Evolutionary conservation across 495 filamentous ascomycete species (phyloP).

Genomic region (Podospora didyma): DNA sequence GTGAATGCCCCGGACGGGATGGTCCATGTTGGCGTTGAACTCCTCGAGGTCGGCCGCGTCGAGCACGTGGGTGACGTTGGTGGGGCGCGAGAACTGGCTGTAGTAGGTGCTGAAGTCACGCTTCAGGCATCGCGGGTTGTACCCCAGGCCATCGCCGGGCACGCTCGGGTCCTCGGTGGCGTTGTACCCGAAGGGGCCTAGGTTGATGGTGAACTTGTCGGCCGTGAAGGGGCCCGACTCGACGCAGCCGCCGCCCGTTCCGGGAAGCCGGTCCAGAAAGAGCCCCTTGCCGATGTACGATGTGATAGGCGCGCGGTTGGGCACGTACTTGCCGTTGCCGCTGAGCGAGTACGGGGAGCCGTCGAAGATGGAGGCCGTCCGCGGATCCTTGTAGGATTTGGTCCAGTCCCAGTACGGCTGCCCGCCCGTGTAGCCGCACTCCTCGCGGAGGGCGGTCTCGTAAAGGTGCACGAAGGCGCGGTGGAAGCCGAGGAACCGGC

Average conservation of each 20-base stretch:
- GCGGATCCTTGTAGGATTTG: background rate
- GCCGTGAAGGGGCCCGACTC: slow-evolving; percentile 1
- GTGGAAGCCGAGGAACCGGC: slow-evolving; percentile 57
- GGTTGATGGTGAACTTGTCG: slow-evolving; percentile 41
- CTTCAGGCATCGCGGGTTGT: slow-evolving; percentile 11
- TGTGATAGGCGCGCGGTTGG: background rate
- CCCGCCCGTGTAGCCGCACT: slow-evolving; percentile 60
- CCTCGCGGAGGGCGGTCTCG: slow-evolving; percentile 59
- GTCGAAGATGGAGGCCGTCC: slow-evolving; percentile 10
- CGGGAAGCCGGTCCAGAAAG: slow-evolving; percentile 34
- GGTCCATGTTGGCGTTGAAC: background rate
- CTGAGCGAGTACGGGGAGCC: slow-evolving; percentile 24
- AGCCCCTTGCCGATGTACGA: background rate
- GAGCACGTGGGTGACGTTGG: background rate
- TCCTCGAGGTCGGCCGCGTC: background rate
- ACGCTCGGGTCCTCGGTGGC: background rate
- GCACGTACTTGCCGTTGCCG: slow-evolving; percentile 20
- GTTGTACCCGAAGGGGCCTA: slow-evolving; percentile 45
- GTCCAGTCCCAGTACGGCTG: slow-evolving; percentile 29
- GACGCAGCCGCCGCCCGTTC: slow-evolving; percentile 28
- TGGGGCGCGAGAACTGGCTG: background rate
- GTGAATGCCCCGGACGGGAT: background rate
- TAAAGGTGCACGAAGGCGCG: slow-evolving; percentile 59
- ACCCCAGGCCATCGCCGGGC: background rate
- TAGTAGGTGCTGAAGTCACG: slow-evolving; percentile 2